phyloP scores from a whole-genome alignment of 2,329 filamentous ascomycete genomes.

The Cadophora luteo-olivacea region DNA sequence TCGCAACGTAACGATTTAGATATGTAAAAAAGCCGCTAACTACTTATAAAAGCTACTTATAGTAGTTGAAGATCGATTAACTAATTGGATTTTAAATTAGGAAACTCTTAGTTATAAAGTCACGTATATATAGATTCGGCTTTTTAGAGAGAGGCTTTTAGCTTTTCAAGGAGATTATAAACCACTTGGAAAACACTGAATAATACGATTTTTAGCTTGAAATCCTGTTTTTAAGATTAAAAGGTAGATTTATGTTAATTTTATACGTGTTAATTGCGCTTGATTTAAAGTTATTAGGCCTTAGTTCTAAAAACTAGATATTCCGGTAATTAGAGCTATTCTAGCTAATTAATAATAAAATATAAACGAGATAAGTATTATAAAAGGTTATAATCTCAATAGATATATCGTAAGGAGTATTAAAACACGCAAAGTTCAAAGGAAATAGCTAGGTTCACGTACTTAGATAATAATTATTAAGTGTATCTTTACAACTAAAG shows the following conservation, averaged over 20 bases:
- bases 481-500: too few species aligned
- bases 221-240: background rate
- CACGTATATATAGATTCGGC: background rate
- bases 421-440: background rate
- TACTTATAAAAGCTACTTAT: background rate
- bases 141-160: background rate
- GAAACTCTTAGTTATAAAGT: background rate
- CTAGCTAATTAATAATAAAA: background rate
- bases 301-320: background rate
- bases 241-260: background rate
- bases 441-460: background rate
- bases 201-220: background rate
- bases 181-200: background rate
- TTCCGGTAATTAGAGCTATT: background rate
- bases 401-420: background rate
- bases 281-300: too few species aligned
- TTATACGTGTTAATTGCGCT: background rate
- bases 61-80: background rate
- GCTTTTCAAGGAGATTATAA: background rate
- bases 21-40: background rate
- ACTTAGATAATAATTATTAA: background rate
- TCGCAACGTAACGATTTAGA: background rate
- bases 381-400: background rate
- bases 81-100: background rate
- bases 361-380: background rate